Evolutionary conservation across 805 yeast species (phyloP).

Genomic region (Pichia membranifaciens): DNA sequence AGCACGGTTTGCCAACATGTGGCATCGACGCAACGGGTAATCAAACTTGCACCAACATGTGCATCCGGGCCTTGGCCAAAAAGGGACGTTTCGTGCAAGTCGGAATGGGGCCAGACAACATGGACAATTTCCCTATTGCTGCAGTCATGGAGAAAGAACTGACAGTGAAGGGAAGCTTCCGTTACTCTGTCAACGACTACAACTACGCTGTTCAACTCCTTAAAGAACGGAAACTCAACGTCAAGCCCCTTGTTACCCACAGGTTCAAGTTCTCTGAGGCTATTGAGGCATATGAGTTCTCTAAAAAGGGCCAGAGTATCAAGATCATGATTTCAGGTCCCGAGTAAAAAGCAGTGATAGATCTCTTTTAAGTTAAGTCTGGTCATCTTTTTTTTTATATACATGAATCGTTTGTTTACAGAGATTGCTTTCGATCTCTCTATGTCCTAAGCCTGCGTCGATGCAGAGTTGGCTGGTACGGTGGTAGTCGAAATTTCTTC

Average conservation of each 20-base stretch:
- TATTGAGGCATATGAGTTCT: slow-evolving; percentile 62
- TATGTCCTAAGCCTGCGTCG: too few relatives aligned
- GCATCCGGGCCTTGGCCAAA: slow-evolving; percentile 51
- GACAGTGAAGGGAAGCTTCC: slow-evolving; percentile 66
- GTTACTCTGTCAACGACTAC: slow-evolving; percentile 78
- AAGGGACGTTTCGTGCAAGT: slow-evolving; percentile 80
- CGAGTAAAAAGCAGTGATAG: too few relatives aligned
- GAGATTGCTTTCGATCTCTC: too few relatives aligned
- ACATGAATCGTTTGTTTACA: too few relatives aligned
- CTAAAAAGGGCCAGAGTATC: slow-evolving; percentile 62
- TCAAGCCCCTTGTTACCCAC: slow-evolving; percentile 66
- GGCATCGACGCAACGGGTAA: slow-evolving; percentile 89
- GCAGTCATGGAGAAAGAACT: slow-evolving; percentile 64
- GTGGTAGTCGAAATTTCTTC: slow-evolving; percentile 1
- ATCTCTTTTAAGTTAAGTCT: too few relatives aligned
- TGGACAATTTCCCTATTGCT: slow-evolving; percentile 68
- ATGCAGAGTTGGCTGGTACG: too few relatives aligned
- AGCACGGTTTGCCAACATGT: slow-evolving; percentile 39
- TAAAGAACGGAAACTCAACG: slow-evolving; percentile 39
- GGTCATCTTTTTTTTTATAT: too few relatives aligned
- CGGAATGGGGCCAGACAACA: slow-evolving; percentile 71
- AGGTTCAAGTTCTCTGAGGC: slow-evolving; percentile 69
- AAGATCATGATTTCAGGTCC: slow-evolving; percentile 85
- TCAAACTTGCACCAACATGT: slow-evolving; percentile 65
- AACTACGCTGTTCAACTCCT: slow-evolving; percentile 63